A percentile compares a stretch with the other conserved stretches of the same genome.
Conservation (phyloP, 1,284 basidiomycete species). For the Ceratorhiza oryzae-sativae region DNA sequence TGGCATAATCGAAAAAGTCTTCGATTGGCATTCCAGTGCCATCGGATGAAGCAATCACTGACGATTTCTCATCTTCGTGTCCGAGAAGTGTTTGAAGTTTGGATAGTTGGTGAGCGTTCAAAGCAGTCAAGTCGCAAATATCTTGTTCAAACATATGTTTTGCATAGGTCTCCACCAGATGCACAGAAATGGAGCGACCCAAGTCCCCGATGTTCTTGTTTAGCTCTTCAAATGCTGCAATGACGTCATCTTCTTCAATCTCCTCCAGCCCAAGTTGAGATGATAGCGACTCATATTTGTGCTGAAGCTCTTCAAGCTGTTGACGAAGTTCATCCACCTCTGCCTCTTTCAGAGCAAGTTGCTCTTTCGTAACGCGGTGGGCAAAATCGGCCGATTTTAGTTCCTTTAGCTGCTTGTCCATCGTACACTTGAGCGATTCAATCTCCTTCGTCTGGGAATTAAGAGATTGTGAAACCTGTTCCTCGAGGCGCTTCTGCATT, state of each 20-base stretch:
- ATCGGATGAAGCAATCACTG: conserved; percentile 9
- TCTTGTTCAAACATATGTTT: no score
- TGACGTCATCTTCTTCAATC: neutral
- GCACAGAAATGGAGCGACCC: no score
- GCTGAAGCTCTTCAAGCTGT: neutral
- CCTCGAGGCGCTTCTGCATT: neutral
- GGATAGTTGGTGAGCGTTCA: neutral
- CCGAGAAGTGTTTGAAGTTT: neutral
- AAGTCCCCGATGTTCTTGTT: neutral
- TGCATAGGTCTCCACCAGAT: no score
- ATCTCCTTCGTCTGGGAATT: neutral
- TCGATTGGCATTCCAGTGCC: conserved; percentile 1
- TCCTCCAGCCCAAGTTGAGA: neutral
- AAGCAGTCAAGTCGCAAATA: neutral
- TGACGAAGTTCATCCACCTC: neutral
- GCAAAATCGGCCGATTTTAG: no score
- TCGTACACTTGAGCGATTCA: neutral
- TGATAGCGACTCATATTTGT: neutral
- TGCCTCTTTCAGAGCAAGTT: neutral
- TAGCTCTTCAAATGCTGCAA: neutral
- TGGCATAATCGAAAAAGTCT: conserved; percentile 33
- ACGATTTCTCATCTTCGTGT: neutral
- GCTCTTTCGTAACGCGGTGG: no score
- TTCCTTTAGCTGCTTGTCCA: no score
- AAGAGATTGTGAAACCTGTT: neutral